Conservation (phyloP, 1,284 basidiomycete species). For the Cryptococcus sp. region DNA sequence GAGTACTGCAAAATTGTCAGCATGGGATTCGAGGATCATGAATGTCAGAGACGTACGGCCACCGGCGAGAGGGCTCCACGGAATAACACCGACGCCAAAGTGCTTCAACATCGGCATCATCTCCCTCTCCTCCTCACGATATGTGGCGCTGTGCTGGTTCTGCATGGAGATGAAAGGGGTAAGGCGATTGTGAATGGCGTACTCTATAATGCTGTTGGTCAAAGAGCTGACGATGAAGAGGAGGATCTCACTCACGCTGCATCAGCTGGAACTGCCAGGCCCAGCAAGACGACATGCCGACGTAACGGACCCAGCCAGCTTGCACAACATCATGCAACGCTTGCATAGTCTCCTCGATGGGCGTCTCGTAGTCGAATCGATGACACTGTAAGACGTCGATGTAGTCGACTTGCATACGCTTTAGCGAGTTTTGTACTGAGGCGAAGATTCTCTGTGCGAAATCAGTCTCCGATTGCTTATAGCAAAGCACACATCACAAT, state of each 20-base stretch:
- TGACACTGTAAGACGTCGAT: constrained; percentile 64
- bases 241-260: constrained; percentile 23
- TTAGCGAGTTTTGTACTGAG: constrained; percentile 66
- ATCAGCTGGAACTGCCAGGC: constrained; percentile 39
- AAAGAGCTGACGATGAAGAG: not conserved
- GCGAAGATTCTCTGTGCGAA: constrained; percentile 63
- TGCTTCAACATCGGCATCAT: constrained; percentile 60
- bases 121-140: constrained; percentile 63
- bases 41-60: constrained; percentile 17
- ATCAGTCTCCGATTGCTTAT: not conserved
- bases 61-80: constrained; percentile 28
- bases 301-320: constrained; percentile 64
- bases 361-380: constrained; percentile 64
- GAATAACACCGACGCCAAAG: constrained; percentile 40
- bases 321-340: constrained; percentile 67
- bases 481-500: not conserved
- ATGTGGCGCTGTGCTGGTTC: constrained; percentile 59
- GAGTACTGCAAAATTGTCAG: not conserved
- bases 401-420: constrained; percentile 68
- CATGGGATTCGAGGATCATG: not conserved
- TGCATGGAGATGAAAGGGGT: constrained; percentile 73
- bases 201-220: constrained; percentile 29
- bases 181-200: constrained; percentile 58
- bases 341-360: constrained; percentile 66
- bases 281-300: constrained; percentile 58